Evolutionary conservation across 768 basidiomycete genomes (phyloP).

Genomic region (Tubosaeta sp.): DNA sequence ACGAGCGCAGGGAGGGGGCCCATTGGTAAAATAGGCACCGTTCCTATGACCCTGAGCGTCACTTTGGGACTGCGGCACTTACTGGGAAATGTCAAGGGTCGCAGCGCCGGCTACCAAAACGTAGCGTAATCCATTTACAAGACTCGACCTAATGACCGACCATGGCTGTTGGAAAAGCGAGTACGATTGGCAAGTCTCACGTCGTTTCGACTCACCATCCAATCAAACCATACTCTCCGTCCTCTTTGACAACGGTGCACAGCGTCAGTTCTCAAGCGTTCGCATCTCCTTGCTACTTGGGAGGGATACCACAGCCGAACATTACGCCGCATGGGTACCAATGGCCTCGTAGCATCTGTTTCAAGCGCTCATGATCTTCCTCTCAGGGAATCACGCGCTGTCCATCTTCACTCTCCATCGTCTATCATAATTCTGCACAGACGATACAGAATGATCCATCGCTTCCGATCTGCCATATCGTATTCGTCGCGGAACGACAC

Average conservation of each 20-base stretch:
- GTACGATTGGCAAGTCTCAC: slow-evolving; percentile 5
- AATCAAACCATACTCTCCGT: not conserved
- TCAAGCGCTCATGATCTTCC: slow-evolving; percentile 7
- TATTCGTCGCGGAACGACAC: not conserved
- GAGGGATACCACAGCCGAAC: not conserved
- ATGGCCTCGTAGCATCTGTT: not conserved
- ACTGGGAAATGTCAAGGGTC: not conserved
- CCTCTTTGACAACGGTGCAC: slow-evolving; percentile 3
- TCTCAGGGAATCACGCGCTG: not conserved
- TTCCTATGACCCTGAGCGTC: not conserved
- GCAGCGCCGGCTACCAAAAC: not conserved
- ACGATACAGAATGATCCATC: not conserved
- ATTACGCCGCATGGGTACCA: not conserved
- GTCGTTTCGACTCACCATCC: not conserved
- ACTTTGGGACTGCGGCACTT: not conserved
- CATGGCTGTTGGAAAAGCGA: slow-evolving; percentile 5
- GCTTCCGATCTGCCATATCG: not conserved
- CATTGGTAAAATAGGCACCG: not conserved
- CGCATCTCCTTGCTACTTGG: not conserved
- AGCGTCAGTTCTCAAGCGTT: not conserved
- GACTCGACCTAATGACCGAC: not conserved
- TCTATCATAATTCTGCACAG: not conserved
- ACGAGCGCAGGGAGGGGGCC: not conserved
- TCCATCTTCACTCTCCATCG: not conserved
- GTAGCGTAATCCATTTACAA: not conserved